Base-by-base conservation (phyloP, 768 basidiomycete species). In the Collybiopsis luxurians region DNA sequence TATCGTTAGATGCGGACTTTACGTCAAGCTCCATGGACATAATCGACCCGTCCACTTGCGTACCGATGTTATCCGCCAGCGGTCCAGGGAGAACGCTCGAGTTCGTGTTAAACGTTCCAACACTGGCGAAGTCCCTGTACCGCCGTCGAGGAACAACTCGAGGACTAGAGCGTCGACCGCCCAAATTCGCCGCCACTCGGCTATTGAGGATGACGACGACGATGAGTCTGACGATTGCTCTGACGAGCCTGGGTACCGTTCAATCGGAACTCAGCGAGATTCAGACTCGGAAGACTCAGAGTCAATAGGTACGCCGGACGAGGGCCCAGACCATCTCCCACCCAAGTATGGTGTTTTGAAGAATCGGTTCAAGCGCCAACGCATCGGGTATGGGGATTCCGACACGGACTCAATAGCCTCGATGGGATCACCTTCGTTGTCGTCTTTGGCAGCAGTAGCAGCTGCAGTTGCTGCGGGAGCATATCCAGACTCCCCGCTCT, bases 11-110 rank as follows among this genome's bases (percentile, higher is more conserved):
- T 54, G 53, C 42, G 53, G 53, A n/a, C 53, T 54, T 54, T 54
- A 54, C 53, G 53, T 54, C 10, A 54, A 54, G 23, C 43, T 54
- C 27, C 53, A 54, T 45, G 53, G 53, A 54, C 53, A 54, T 45
- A 54, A 54, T 44, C 53, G 53, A 42, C 53, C 53, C 19, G 53
- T 54, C 13, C 53, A 54, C 30, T 23, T 54, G 28, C 39, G 53
- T 26, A 54, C 53, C 27, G 53, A 54, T 45, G 53, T 54, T 42
- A 54, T 54, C 30, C 53, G 53, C 21, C 53, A 54, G 43, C 53
- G 53, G 26, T 54, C 53, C 9, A 42, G 53, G 30, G 53, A 54
- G 23, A 54, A 54, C 23, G 53, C 53, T 44, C 53, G 53, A 40
- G 53, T 54, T 24, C 53, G 53, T 21, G 53, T 54, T 0, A 54